phyloP scores from a whole-genome alignment of 2,329 filamentous ascomycete genomes.

The Hortaea werneckii region DNA sequence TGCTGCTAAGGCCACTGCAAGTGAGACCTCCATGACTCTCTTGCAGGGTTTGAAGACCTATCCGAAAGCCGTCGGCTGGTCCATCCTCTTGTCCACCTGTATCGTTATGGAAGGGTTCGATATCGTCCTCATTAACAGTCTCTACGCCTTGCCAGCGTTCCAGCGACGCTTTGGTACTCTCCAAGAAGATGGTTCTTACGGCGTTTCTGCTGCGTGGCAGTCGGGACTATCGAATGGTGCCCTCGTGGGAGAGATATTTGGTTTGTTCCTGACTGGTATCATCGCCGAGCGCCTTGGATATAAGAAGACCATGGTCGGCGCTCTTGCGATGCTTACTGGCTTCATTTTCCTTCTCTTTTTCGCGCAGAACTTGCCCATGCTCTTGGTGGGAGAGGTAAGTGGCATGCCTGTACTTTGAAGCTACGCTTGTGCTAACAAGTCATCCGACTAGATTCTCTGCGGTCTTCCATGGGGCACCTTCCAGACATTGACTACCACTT shows the following conservation, averaged over 20 bases:
- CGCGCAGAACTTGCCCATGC: constrained; percentile 23
- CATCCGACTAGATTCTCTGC: constrained; percentile 23
- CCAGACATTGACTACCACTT: constrained; percentile 37
- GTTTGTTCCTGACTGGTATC: constrained; percentile 56
- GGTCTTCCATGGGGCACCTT: constrained; percentile 28
- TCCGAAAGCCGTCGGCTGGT: constrained; percentile 30
- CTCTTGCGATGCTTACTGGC: constrained; percentile 32
- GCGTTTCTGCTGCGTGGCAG: constrained; percentile 48
- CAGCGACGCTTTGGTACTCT: constrained; percentile 31
- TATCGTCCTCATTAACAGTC: constrained; percentile 24
- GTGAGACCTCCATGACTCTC: constrained; percentile 24
- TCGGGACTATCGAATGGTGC: constrained; percentile 47
- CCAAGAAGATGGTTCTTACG: constrained; percentile 30
- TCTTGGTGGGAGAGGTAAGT: constrained; percentile 12
- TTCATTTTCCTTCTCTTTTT: constrained; percentile 45
- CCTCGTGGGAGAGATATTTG: constrained; percentile 19
- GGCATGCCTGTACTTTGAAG: too few species aligned
- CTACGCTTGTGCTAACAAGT: too few species aligned
- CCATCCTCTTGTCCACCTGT: constrained; percentile 26
- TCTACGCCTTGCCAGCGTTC: constrained; percentile 26
- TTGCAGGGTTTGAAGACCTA: constrained; percentile 22
- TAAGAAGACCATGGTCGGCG: constrained; percentile 45
- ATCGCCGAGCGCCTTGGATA: constrained; percentile 42
- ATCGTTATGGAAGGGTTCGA: constrained; percentile 36
- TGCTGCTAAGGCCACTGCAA: neutral